Evolutionary conservation across 345 rosid species (phyloP).

Genomic region (Brassica carinata): DNA sequence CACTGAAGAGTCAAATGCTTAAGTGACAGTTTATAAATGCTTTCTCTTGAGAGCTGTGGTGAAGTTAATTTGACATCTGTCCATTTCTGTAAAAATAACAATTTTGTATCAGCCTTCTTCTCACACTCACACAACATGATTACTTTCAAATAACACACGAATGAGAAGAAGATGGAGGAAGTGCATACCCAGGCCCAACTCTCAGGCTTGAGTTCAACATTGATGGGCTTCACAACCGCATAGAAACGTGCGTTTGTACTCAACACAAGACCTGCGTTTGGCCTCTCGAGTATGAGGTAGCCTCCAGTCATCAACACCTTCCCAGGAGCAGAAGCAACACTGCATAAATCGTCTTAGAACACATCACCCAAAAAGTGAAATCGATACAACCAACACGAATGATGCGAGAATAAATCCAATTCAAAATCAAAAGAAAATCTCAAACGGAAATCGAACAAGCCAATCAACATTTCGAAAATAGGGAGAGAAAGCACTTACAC

Average conservation of each 20-base stretch:
- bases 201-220: conserved; percentile 63
- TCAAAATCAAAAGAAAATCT: background rate
- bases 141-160: background rate
- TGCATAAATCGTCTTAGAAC: conserved; percentile 19
- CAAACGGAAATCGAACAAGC: background rate
- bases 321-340: conserved; percentile 98
- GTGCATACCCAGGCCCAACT: conserved; percentile 87
- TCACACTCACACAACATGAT: background rate
- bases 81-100: conserved; percentile 58
- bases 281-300: conserved; percentile 88
- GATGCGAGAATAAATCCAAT: background rate
- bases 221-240: conserved; percentile 78
- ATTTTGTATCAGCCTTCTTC: background rate
- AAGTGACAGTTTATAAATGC: conserved; percentile 71
- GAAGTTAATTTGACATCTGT: conserved; percentile 85
- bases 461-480: background rate
- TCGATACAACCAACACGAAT: background rate
- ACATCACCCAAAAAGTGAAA: background rate
- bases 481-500: conserved; percentile 35
- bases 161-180: conserved; percentile 2
- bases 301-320: conserved; percentile 97
- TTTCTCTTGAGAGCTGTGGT: conserved; percentile 90
- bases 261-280: conserved; percentile 87
- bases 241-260: conserved; percentile 95
- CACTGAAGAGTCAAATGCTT: conserved; percentile 62